These are phyloP conservation scores for Phytopythium kandeliae DNA, from an alignment of 352 stramenopile genomes.

Conservation along the genomic window DNA sequence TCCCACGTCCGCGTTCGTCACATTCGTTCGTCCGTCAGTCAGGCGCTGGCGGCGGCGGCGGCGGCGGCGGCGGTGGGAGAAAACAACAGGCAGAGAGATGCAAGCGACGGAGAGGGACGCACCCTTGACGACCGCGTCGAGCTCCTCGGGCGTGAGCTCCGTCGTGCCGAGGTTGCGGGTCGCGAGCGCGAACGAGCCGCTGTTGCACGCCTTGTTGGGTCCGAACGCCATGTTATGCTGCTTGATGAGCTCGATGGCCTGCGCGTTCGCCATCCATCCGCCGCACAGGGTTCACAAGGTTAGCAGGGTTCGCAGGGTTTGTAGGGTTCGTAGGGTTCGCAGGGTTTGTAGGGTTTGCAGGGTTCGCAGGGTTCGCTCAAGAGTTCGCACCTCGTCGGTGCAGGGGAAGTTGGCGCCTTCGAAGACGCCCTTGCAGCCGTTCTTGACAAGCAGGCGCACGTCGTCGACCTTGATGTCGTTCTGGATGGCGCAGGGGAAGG, in stretches of 20 bases:
- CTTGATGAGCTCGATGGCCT: slow-evolving; percentile 78
- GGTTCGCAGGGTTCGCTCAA: too few relatives aligned
- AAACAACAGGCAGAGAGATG: too few relatives aligned
- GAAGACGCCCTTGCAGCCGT: slow-evolving; percentile 86
- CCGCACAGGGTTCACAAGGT: not conserved
- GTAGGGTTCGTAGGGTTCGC: too few relatives aligned
- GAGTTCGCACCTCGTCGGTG: slow-evolving; percentile 63
- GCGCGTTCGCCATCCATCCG: not conserved
- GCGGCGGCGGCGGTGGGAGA: too few relatives aligned
- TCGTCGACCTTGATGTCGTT: slow-evolving; percentile 87
- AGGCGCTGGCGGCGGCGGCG: too few relatives aligned
- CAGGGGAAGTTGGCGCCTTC: slow-evolving; percentile 84
- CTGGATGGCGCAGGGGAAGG: slow-evolving; percentile 95
- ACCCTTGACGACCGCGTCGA: slow-evolving; percentile 77
- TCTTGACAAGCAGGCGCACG: slow-evolving; percentile 76
- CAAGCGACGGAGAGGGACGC: too few relatives aligned
- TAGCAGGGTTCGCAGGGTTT: too few relatives aligned
- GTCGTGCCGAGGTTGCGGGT: slow-evolving; percentile 52
- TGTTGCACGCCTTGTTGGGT: slow-evolving; percentile 84
- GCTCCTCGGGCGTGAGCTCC: slow-evolving; percentile 46
- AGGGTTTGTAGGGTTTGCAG: too few relatives aligned
- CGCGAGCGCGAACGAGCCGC: slow-evolving; percentile 67
- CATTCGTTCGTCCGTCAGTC: not conserved
- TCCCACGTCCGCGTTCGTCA: too few relatives aligned
- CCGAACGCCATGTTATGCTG: slow-evolving; percentile 78